Evolutionary conservation across 1,284 basidiomycete species (phyloP).

Genomic region (Cutaneotrichosporon sp.): DNA sequence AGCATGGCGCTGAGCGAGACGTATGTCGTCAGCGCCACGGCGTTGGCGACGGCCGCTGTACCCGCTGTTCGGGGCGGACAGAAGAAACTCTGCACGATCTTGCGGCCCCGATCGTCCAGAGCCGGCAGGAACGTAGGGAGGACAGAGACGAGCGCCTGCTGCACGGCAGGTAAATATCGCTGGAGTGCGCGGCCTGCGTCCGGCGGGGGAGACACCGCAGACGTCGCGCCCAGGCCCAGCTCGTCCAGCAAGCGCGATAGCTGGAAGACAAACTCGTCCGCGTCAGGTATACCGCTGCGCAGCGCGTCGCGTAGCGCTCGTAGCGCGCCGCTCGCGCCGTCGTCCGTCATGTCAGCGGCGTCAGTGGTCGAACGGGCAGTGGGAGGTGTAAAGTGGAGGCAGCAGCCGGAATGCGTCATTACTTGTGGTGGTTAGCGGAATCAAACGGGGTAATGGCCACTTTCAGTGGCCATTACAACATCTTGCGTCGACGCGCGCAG

Average conservation of each 20-base stretch:
- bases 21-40: conserved; percentile 30
- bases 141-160: conserved; percentile 23
- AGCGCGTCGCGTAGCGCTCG: conserved; percentile 30
- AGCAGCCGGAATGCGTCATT: not conserved
- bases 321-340: conserved; percentile 13
- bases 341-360: conserved; percentile 4
- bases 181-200: conserved; percentile 5
- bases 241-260: conserved; percentile 5
- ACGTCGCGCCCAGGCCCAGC: conserved; percentile 2
- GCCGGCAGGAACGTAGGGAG: conserved; percentile 62
- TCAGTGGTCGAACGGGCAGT: not conserved
- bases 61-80: conserved; percentile 6
- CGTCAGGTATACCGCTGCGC: conserved; percentile 22
- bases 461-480: too few relatives aligned
- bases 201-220: not conserved
- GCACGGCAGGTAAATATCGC: conserved; percentile 32
- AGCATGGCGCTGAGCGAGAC: conserved; percentile 27
- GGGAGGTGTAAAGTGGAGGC: not conserved
- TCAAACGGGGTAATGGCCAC: not conserved
- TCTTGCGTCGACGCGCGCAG: too few relatives aligned
- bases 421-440: not conserved
- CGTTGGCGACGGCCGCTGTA: not conserved
- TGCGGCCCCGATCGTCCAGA: conserved; percentile 52
- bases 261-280: conserved; percentile 21
- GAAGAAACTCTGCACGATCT: conserved; percentile 30